Evolutionary conservation across 1,284 basidiomycete species (phyloP).

Genomic region (Austroboletus rostrupii): DNA sequence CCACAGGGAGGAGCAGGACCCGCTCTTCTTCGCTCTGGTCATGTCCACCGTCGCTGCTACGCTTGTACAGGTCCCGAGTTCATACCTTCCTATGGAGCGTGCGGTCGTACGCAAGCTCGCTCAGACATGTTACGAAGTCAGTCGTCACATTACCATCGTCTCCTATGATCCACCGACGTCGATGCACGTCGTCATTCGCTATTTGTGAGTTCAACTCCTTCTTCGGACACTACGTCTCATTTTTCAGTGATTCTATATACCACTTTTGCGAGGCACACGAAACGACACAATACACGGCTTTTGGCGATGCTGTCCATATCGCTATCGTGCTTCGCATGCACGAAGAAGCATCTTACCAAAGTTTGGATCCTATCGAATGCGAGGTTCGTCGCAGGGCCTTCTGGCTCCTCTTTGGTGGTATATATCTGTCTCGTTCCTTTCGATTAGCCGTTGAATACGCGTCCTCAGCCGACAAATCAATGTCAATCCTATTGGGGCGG

Average conservation of each 20-base stretch:
- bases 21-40: conserved; percentile 83
- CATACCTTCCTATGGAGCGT: conserved; percentile 78
- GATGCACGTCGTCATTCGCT: conserved; percentile 77
- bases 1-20: conserved; percentile 74
- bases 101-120: conserved; percentile 73
- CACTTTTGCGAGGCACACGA: conserved; percentile 86
- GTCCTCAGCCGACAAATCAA: conserved; percentile 76
- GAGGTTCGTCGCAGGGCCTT: conserved; percentile 79
- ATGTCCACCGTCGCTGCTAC: conserved; percentile 83
- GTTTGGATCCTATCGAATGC: conserved; percentile 78
- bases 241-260: conserved; percentile 67
- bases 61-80: conserved; percentile 76
- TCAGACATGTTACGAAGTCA: conserved; percentile 75
- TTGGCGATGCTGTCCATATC: conserved; percentile 78
- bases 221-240: conserved; percentile 10
- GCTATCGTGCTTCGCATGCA: conserved; percentile 79
- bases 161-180: conserved; percentile 80
- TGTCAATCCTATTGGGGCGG: conserved; percentile 75
- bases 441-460: not conserved
- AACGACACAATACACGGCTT: conserved; percentile 79
- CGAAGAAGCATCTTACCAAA: conserved; percentile 77
- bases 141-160: conserved; percentile 70
- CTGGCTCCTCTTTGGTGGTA: conserved; percentile 83
- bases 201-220: conserved; percentile 55
- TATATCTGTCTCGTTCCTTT: conserved; percentile 21